phyloP scores from a whole-genome alignment of 2,329 filamentous ascomycete genomes.

The Chrysosporium queenslandicum region DNA sequence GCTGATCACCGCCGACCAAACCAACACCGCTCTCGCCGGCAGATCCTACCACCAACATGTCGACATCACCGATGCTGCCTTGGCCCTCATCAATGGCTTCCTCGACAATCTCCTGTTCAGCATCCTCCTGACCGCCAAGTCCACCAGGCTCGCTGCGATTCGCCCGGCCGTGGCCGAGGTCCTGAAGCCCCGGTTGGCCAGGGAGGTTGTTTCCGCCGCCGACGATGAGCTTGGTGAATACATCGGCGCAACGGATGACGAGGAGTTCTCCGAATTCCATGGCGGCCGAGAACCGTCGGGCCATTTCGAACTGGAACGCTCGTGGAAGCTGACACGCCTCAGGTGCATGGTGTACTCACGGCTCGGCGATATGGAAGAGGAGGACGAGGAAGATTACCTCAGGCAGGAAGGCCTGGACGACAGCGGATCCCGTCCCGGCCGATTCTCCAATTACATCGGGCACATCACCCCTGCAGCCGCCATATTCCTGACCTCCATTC shows the following conservation, averaged over 20 bases:
- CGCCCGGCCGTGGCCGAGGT: conserved; percentile 77
- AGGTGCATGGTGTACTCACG: conserved; percentile 98
- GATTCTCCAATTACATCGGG: conserved; percentile 48
- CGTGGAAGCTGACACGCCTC: conserved; percentile 87
- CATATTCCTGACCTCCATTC: conserved; percentile 88
- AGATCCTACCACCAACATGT: conserved; percentile 49
- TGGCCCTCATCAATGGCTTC: conserved; percentile 78
- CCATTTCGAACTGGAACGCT: conserved; percentile 80
- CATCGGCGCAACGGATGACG: conserved; percentile 68
- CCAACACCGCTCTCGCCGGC: conserved; percentile 55
- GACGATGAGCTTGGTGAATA: conserved; percentile 85
- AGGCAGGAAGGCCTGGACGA: conserved; percentile 64
- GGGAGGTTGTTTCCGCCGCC: conserved; percentile 69
- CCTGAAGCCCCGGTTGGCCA: conserved; percentile 78
- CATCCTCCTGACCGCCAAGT: conserved; percentile 69
- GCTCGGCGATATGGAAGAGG: conserved; percentile 91
- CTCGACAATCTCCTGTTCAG: conserved; percentile 89
- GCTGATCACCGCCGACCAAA: conserved; percentile 80
- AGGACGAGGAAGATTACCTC: conserved; percentile 85
- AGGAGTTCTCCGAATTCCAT: conserved; percentile 46
- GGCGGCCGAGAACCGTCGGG: conserved; percentile 42
- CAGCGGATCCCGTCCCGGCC: conserved; percentile 39
- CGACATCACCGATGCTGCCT: conserved; percentile 59
- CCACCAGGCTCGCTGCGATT: conserved; percentile 63
- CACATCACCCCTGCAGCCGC: conserved; percentile 81